Conservation (phyloP, 352 stramenopile species). For the Phytopythium mirpurense region DNA sequence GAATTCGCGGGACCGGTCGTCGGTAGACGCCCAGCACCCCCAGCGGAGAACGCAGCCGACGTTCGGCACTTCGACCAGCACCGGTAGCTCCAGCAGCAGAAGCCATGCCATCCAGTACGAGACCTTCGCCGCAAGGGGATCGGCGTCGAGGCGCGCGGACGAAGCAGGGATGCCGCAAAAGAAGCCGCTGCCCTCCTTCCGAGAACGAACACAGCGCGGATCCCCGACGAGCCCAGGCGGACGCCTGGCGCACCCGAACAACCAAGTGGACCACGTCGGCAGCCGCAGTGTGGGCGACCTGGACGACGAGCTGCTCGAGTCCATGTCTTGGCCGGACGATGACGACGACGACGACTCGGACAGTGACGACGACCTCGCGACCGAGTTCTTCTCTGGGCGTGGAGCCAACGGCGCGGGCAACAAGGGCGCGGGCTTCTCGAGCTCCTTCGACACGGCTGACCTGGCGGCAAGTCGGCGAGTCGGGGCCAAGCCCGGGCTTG, state of each 20-base stretch:
- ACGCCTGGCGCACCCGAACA: slow-evolving; percentile 2
- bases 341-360: slow-evolving; percentile 16
- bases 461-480: slow-evolving; percentile 11
- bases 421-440: slow-evolving; percentile 2
- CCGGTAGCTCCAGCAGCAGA: slow-evolving; percentile 7
- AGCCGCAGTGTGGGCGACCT: slow-evolving; percentile 14
- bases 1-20: slow-evolving; percentile 7
- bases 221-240: not conserved
- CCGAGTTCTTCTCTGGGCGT: slow-evolving; percentile 1
- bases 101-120: slow-evolving; percentile 8
- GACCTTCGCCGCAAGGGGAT: not conserved
- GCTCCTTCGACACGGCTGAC: not conserved
- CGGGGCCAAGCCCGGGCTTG: not conserved
- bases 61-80: slow-evolving; percentile 7
- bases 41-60: not conserved
- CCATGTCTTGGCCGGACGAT: slow-evolving; percentile 19
- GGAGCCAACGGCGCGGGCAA: not conserved
- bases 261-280: slow-evolving; percentile 7
- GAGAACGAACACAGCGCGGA: slow-evolving; percentile 1
- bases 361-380: slow-evolving; percentile 8
- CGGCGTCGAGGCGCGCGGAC: not conserved
- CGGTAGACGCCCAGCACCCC: slow-evolving; percentile 12
- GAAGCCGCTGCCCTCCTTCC: slow-evolving; percentile 2
- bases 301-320: slow-evolving; percentile 16
- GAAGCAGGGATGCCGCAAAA: slow-evolving; percentile 3